Base-by-base conservation (phyloP, 805 yeast genomes). In the Saturnispora hagleri region DNA sequence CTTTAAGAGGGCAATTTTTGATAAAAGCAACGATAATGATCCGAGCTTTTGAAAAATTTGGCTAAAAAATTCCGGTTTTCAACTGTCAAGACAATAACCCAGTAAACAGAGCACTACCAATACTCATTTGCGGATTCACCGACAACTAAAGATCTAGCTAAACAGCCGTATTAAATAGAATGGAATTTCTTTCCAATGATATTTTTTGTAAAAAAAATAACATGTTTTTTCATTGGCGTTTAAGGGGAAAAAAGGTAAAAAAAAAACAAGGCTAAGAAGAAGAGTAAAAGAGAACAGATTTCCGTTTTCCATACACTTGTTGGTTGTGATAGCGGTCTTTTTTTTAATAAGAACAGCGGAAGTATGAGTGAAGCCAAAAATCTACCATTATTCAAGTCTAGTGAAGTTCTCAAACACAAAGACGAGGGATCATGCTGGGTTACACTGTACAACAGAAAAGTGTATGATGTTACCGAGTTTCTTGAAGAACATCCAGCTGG, bases 381-480 rank as follows among this genome's bases (percentile, higher is more conserved):
- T 2, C 51, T 87, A 26, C 95, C 95, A 13, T 70, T 89, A 48
- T 62, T 82, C 57, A 74, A 95, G 3, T 65, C 68, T 48, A 57
- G 69, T 1, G 77, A 79, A 52, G 74, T 89, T 15, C 71, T 69
- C 12, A 60, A 65, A 31, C 95, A 86, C 66, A 74, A 69, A 60
- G 66, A 72, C 26, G 65, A 67, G 22, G 64, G 71, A 13, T 83
- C 84, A 55, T 82, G 91, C 56, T 86, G 91, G 90, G 95, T 90
- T 51, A 79, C 95, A 2, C 70, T 90, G 18, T 80, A 84, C 68
- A 67, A 84, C 63, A 75, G 96, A 62, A 88, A 86, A 60, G 81
- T 91, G 38, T 91, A 90, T 66, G 82, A 91, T 63, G 91, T 91
- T 47, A 84, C 95, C 1, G 73, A 67, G 4, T 86, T 86, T 57